Evolutionary conservation across 768 basidiomycete species (phyloP), one percentile per base, ranked within the genome.

Genomic region (Kwoniella dejecticola): DNA sequence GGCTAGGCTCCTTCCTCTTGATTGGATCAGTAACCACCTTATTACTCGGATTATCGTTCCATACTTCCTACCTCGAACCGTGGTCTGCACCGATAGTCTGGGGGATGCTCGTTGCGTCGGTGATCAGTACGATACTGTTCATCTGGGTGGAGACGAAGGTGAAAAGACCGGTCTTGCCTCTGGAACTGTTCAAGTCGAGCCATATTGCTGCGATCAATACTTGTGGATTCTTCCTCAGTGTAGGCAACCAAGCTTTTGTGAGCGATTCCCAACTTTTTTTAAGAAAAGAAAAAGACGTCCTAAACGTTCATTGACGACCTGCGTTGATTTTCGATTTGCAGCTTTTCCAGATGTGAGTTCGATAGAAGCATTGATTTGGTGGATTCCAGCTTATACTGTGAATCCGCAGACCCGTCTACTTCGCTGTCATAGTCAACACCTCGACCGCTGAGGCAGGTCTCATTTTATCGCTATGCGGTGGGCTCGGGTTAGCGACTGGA

Each of bases 1-100:
- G 71, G 69, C 17, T 68, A 11, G 77, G 77, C 0, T 64, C 73
- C 1, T 12, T 72, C 30, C 60, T 75, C 38, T 68, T 79, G 8
- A 52, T 79, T 52, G 47, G 57, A 5, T 64, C 66, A 5, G 68
- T 74, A 6, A 69, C 74, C 10, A 63, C 71, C 4, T 70, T 79
- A 24, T 62, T 79, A 31, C 64, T 79, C 5, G 77, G 75, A 27
- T 64, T 79, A 8, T 74, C 74, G 10, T 77, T 77, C 62, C 77
- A 75, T 54, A 79, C 77, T 3, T 75, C 76, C 4, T 76, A 65
- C 48, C 66, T 79, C 38, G 53, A 71, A 40, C 71, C 74, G 1
- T 79, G 77, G 77, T 67, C 71, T 11, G 58, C 71, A 12, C 68
- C 68, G 11, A 60, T 67, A 12, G 77, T 79, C 2, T 79, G 71